Evolutionary conservation across 139 green algal species (phyloP).

Genomic region (Volvox reticuliferus): DNA sequence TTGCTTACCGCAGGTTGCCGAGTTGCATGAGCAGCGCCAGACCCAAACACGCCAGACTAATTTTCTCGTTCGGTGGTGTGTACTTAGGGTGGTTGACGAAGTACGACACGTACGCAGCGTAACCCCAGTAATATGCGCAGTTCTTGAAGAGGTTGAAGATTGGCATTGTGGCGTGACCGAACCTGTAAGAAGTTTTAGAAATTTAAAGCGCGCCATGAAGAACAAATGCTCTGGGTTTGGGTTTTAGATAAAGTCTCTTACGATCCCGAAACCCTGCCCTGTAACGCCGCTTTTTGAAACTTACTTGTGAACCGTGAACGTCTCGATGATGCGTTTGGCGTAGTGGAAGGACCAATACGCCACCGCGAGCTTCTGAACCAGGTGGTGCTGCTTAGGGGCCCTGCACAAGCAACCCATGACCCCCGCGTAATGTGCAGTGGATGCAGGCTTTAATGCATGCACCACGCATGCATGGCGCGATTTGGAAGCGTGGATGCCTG

Average conservation of each 20-base stretch:
- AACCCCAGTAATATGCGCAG: conserved; percentile 98
- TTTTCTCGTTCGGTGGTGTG: conserved; percentile 76
- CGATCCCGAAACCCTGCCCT: background rate
- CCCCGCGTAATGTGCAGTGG: no score
- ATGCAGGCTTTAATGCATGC: no score
- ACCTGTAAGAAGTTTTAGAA: conserved; percentile 61
- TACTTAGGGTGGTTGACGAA: conserved; percentile 99
- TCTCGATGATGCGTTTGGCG: conserved; percentile 96
- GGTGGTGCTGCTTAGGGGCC: conserved; percentile 42
- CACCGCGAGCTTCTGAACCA: conserved; percentile 86
- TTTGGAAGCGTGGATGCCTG: no score
- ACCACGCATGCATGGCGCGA: no score
- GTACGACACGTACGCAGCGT: conserved; percentile 93
- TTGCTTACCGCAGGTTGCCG: conserved; percentile 76
- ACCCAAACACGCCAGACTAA: conserved; percentile 58
- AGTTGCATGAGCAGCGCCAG: conserved; percentile 80
- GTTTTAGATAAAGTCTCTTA: no score
- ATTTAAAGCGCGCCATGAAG: no score
- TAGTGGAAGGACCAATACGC: conserved; percentile 97
- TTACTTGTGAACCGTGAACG: conserved; percentile 94
- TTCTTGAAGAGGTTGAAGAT: conserved; percentile 97
- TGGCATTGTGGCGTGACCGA: conserved; percentile 96
- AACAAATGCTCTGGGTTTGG: no score
- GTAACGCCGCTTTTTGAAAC: background rate
- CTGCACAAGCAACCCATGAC: background rate